phyloP scores from a whole-genome alignment of 441 rosid genomes.

The Adansonia madagascariensis region DNA sequence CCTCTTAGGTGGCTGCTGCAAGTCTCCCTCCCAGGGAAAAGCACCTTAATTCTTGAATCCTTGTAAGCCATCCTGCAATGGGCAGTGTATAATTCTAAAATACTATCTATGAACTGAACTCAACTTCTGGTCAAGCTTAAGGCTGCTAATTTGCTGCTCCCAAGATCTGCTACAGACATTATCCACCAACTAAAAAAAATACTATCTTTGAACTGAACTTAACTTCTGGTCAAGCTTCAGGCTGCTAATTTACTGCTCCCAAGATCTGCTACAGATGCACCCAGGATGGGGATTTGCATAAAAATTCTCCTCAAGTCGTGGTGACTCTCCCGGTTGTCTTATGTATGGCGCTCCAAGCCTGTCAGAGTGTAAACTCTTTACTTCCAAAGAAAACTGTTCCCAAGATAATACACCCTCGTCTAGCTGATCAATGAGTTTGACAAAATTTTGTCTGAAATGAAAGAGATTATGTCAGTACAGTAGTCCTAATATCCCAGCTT shows the following conservation, averaged over 20 bases:
- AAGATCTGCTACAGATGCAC: slow-evolving; percentile 68
- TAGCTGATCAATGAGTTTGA: slow-evolving; percentile 64
- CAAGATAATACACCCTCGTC: slow-evolving; percentile 68
- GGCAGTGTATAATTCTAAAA: slow-evolving; percentile 5
- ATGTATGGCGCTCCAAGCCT: slow-evolving; percentile 76
- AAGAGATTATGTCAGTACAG: slow-evolving; percentile 15
- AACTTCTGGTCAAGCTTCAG: slow-evolving; percentile 37
- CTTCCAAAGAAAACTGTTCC: slow-evolving; percentile 75
- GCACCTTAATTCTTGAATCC: slow-evolving; percentile 28
- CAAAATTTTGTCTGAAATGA: slow-evolving; percentile 66
- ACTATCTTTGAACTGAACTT: slow-evolving; percentile 40
- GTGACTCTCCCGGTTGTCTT: slow-evolving; percentile 64
- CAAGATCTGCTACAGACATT: slow-evolving; percentile 55
- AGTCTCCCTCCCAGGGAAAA: slow-evolving; percentile 19
- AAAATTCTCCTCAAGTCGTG: slow-evolving; percentile 88
- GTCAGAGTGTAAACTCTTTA: slow-evolving; percentile 57
- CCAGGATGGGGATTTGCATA: slow-evolving; percentile 90
- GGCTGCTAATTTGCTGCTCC: slow-evolving; percentile 31
- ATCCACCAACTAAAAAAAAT: neutral
- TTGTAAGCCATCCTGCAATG: slow-evolving; percentile 14
- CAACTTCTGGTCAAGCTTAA: slow-evolving; percentile 37
- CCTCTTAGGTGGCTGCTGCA: slow-evolving; percentile 28
- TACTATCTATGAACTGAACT: slow-evolving; percentile 41
- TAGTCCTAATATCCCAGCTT: neutral
- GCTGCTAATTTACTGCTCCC: slow-evolving; percentile 30